Evolutionary conservation across 1,139 yeast species (phyloP).

Genomic region (Debaryomycetaceae sp.): DNA sequence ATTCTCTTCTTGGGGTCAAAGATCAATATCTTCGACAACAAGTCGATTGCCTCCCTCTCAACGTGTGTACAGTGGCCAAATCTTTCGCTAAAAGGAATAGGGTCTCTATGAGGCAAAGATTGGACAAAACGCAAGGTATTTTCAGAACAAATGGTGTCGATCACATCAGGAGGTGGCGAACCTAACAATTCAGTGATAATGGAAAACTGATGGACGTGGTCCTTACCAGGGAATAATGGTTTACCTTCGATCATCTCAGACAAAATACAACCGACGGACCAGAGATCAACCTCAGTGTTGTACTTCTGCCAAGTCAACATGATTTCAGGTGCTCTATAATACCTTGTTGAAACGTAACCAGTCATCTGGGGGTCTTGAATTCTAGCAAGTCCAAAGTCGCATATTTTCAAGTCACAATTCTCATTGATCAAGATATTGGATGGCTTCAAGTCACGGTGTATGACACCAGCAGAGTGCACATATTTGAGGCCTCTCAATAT

Average conservation of each 20-base stretch:
- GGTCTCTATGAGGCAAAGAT: conserved; percentile 88
- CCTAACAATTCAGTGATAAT: conserved; percentile 95
- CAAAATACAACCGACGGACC: conserved; percentile 99
- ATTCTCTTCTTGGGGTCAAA: conserved; percentile 94
- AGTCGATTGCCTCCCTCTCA: conserved; percentile 89
- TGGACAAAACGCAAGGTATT: conserved; percentile 92
- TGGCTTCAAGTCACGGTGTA: conserved; percentile 93
- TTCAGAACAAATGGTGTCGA: conserved; percentile 93
- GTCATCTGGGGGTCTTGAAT: conserved; percentile 86
- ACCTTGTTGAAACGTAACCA: conserved; percentile 95
- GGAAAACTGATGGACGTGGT: conserved; percentile 96
- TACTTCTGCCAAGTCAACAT: conserved; percentile 99
- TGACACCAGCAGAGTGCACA: conserved; percentile 92
- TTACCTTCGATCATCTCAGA: conserved; percentile 99
- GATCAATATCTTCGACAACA: conserved; percentile 83
- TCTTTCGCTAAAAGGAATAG: conserved; percentile 80
- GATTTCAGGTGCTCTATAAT: conserved; percentile 98
- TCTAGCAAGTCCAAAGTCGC: conserved; percentile 95
- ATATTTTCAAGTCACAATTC: conserved; percentile 91
- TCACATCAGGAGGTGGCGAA: conserved; percentile 94
- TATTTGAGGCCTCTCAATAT: conserved; percentile 82
- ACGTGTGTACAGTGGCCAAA: conserved; percentile 66
- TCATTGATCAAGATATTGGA: conserved; percentile 91
- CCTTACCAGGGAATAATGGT: conserved; percentile 97
- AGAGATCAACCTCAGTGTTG: conserved; percentile 96